A percentile compares a stretch with the other conserved stretches of the same genome.
These are phyloP conservation scores for Crotalaria pallida DNA, from an alignment of 306 rosid genomes.

Conservation along the genomic window DNA sequence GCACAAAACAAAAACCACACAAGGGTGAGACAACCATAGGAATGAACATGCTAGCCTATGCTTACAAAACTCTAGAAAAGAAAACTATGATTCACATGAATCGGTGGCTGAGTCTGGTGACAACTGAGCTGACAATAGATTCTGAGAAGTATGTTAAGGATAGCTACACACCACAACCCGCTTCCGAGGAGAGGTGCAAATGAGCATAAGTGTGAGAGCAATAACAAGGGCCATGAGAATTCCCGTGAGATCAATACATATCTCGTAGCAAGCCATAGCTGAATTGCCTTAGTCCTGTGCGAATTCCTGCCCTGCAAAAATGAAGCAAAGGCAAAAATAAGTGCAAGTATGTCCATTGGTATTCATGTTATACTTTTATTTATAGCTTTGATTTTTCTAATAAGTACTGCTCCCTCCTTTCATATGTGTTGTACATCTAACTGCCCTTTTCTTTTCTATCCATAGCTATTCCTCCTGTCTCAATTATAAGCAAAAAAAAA, in stretches of 20 bases:
- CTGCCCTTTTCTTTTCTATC: no score
- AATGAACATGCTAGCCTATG: background rate
- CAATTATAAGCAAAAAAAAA: no score
- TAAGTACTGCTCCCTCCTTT: no score
- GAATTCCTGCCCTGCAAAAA: background rate
- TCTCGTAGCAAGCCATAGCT: conserved; percentile 11
- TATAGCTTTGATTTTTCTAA: background rate
- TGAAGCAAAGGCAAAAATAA: background rate
- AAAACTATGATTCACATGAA: background rate
- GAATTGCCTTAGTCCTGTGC: background rate
- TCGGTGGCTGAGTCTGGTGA: background rate
- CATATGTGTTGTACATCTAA: no score
- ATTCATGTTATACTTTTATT: background rate
- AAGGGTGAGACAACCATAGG: background rate
- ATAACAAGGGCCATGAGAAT: conserved; percentile 26
- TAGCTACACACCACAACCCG: conserved; percentile 36
- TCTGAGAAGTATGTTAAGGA: background rate
- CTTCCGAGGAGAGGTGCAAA: conserved; percentile 17
- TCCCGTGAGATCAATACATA: conserved; percentile 19
- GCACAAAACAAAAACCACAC: background rate
- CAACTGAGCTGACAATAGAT: background rate
- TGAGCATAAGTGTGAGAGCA: conserved; percentile 22
- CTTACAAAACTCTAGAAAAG: background rate
- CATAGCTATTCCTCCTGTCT: no score
- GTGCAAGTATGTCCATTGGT: background rate